These are phyloP conservation scores for Phlebiopsis flavidoalba DNA, from an alignment of 768 basidiomycete genomes.

Conservation along the genomic window DNA sequence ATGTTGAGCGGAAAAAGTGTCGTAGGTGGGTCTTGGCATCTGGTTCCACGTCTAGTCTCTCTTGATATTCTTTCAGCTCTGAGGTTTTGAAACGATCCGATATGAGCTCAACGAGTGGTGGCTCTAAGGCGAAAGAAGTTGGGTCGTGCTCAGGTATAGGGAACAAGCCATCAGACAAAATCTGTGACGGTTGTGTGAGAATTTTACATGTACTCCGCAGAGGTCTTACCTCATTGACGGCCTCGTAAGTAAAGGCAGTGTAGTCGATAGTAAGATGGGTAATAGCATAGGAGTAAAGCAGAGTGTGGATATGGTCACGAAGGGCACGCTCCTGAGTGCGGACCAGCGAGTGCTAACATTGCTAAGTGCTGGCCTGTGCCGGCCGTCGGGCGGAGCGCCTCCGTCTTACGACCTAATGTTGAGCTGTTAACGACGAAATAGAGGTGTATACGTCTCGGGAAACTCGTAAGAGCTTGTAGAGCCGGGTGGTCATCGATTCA, in stretches of 20 bases:
- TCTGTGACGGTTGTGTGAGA: conserved; percentile 25
- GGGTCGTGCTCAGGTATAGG: conserved; percentile 45
- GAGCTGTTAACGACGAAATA: too few species aligned
- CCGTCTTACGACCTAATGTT: too few species aligned
- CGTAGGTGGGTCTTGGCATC: conserved; percentile 12
- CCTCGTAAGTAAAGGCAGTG: conserved; percentile 44
- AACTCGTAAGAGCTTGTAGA: too few species aligned
- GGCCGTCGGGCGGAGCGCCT: too few species aligned
- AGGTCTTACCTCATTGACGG: conserved; percentile 38
- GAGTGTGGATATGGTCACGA: conserved; percentile 43
- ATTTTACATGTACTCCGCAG: background rate
- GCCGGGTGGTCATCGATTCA: too few species aligned
- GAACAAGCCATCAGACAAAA: conserved; percentile 35
- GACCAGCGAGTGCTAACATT: too few species aligned
- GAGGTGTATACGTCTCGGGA: too few species aligned
- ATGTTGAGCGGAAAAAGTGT: background rate
- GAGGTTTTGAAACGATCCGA: conserved; percentile 15
- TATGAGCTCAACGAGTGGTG: conserved; percentile 1
- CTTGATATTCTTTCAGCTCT: conserved; percentile 36
- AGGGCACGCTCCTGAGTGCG: conserved; percentile 25
- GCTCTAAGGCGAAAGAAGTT: conserved; percentile 38
- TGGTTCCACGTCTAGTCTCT: conserved; percentile 35
- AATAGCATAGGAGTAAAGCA: conserved; percentile 50
- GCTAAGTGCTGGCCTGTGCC: too few species aligned
- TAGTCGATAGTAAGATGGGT: conserved; percentile 53